phyloP scores from a whole-genome alignment of 1,139 yeast genomes.

The Geotrichum klebahnii region DNA sequence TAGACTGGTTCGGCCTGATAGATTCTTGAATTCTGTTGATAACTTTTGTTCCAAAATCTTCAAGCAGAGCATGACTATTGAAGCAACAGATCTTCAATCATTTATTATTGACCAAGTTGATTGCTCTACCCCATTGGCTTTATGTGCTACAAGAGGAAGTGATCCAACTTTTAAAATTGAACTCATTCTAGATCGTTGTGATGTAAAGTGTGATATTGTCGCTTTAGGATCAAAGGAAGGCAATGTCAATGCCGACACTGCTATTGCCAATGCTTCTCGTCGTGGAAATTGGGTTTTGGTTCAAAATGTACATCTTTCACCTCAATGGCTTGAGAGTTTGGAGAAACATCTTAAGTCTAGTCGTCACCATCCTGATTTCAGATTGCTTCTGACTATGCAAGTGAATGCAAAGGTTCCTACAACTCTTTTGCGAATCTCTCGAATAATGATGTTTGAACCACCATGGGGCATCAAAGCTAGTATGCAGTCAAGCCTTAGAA shows the following conservation, averaged over 20 bases:
- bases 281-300: conserved; percentile 65
- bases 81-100: conserved; percentile 21
- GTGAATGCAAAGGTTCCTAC: conserved; percentile 51
- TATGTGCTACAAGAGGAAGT: conserved; percentile 58
- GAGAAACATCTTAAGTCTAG: conserved; percentile 46
- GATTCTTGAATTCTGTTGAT: conserved; percentile 25
- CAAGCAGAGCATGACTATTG: background rate
- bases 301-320: conserved; percentile 74
- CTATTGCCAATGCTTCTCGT: conserved; percentile 46
- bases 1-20: conserved; percentile 29
- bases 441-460: conserved; percentile 56
- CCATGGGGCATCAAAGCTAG: conserved; percentile 57
- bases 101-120: conserved; percentile 25
- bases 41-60: conserved; percentile 20
- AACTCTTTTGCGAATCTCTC: conserved; percentile 51
- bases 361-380: conserved; percentile 40
- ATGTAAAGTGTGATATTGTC: conserved; percentile 42
- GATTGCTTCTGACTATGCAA: conserved; percentile 58
- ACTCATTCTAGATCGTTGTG: conserved; percentile 41
- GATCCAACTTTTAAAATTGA: conserved; percentile 63
- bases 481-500: conserved; percentile 40
- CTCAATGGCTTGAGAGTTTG: conserved; percentile 55
- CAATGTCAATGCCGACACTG: conserved; percentile 50
- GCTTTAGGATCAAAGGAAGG: conserved; percentile 81
- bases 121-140: conserved; percentile 44